Evolutionary conservation across 352 stramenopile species (phyloP), one percentile per base, ranked within the genome.

Genomic region (Globisporangium ultimum): DNA sequence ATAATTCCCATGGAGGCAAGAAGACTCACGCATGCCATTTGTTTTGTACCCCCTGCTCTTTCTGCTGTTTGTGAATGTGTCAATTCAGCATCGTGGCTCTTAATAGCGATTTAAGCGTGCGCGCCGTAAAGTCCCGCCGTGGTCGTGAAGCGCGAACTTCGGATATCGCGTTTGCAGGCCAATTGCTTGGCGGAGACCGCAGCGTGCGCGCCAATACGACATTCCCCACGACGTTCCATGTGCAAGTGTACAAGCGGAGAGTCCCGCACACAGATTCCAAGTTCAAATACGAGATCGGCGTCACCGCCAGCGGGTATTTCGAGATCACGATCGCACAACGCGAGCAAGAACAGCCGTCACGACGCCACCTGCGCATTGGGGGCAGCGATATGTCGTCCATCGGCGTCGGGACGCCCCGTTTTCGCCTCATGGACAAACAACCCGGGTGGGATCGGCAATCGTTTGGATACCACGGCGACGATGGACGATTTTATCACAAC

Each of bases 381-480:
- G 63, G 60, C 11, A 65, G 45, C 38, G 67, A 74, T 43, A 90
- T 89, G 77, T 83, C 79, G 4, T 69, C 80, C 6, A 86, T 94
- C 46, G 85, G 85, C 6, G 36, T 94, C 45, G 74, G 76, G 2
- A 74, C 71, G 18, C 62, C 53, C 2, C 61, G 58, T 21, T 94
- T 94, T 53, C 66, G 64, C 11, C 58, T 94, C 32, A 58, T 91
- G 6, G 74, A 70, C 14, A 81, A 86, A 41, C 83, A 93, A 55
- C 85, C 83, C 15, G 85, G 85, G 0, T 94, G 85, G 85, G 80
- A 80, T 34, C 41, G 52, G 0, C 47, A 68, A 12, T 94, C 85
- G 24, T 78, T 82, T 54, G 85, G 85, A 9, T 94, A 93, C 50
- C 85, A 94, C 34, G 79, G 85, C 14, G 85, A 94, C 51, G 83